Percentiles rank a stretch among this genome's conserved stretches.
These are phyloP conservation scores for Scopulariopsis brevicaulis DNA, from an alignment of 2,329 filamentous ascomycete genomes.

Conservation along the genomic window DNA sequence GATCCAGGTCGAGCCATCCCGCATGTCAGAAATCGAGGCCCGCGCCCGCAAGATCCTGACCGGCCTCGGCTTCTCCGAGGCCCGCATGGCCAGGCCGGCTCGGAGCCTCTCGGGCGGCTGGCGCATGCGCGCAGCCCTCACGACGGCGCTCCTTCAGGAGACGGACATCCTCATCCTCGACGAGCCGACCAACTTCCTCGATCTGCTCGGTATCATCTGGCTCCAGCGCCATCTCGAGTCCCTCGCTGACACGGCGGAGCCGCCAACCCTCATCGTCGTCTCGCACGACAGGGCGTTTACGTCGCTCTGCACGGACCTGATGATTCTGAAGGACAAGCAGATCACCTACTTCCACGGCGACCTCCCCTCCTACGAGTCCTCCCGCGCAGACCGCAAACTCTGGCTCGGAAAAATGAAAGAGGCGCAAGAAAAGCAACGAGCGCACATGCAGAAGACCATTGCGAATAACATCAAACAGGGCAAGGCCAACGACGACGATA, in stretches of 20 bases:
- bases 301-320: conserved; percentile 64
- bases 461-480: conserved; percentile 63
- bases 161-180: conserved; percentile 73
- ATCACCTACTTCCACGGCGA: conserved; percentile 68
- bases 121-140: conserved; percentile 59
- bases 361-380: conserved; percentile 58
- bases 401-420: conserved; percentile 68
- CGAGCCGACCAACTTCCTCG: conserved; percentile 80
- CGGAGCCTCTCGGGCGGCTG: conserved; percentile 65
- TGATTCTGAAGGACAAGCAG: conserved; percentile 62
- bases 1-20: conserved; percentile 53
- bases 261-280: conserved; percentile 62
- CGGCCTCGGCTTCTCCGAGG: conserved; percentile 61
- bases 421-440: conserved; percentile 68
- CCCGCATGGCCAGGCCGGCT: conserved; percentile 46
- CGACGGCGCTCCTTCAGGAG: conserved; percentile 56
- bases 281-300: conserved; percentile 80
- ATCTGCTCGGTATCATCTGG: conserved; percentile 77
- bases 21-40: conserved; percentile 50
- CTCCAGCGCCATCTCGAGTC: conserved; percentile 60
- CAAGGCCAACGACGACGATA: conserved; percentile 68
- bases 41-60: conserved; percentile 54
- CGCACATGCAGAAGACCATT: conserved; percentile 72
- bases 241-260: conserved; percentile 36
- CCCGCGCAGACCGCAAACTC: conserved; percentile 54